A percentile compares a stretch with the other conserved stretches of the same genome.
Evolutionary conservation across 208 protist species (phyloP).

Genomic region (Porcisia deanei): DNA sequence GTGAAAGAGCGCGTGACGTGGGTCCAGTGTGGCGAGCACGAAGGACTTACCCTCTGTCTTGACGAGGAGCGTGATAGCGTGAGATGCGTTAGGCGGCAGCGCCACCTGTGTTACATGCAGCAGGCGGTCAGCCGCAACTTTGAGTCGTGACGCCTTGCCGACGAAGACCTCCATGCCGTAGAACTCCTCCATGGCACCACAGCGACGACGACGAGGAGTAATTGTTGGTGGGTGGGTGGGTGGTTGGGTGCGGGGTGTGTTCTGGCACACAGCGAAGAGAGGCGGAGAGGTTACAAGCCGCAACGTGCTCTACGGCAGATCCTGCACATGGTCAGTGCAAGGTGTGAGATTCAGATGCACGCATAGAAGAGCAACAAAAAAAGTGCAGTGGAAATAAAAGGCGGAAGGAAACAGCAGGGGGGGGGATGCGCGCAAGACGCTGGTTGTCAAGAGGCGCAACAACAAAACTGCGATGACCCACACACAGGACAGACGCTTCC

Average conservation of each 20-base stretch:
- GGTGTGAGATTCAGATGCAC: too few relatives aligned
- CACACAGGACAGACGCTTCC: too few relatives aligned
- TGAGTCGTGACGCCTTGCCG: slow-evolving; percentile 51
- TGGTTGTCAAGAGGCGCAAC: too few relatives aligned
- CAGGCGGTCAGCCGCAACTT: slow-evolving; percentile 61
- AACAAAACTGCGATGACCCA: too few relatives aligned
- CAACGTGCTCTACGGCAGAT: too few relatives aligned
- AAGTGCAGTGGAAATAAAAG: too few relatives aligned
- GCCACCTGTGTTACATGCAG: slow-evolving; percentile 72
- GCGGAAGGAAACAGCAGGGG: too few relatives aligned
- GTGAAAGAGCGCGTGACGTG: slow-evolving; percentile 61
- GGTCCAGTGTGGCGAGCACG: slow-evolving; percentile 71
- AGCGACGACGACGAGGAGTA: background rate
- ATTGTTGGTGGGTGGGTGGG: too few relatives aligned
- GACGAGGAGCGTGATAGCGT: slow-evolving; percentile 47
- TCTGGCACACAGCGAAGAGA: background rate
- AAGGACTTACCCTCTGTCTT: slow-evolving; percentile 48
- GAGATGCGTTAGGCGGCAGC: slow-evolving; percentile 53
- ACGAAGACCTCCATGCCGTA: slow-evolving; percentile 75
- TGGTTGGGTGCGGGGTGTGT: background rate
- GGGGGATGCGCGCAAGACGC: too few relatives aligned
- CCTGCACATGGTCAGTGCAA: too few relatives aligned
- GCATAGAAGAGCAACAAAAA: too few relatives aligned
- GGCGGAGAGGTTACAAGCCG: too few relatives aligned
- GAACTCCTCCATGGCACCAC: slow-evolving; percentile 65